phyloP scores from a whole-genome alignment of 805 yeast species.

The Teunomyces barrocoloradensis region DNA sequence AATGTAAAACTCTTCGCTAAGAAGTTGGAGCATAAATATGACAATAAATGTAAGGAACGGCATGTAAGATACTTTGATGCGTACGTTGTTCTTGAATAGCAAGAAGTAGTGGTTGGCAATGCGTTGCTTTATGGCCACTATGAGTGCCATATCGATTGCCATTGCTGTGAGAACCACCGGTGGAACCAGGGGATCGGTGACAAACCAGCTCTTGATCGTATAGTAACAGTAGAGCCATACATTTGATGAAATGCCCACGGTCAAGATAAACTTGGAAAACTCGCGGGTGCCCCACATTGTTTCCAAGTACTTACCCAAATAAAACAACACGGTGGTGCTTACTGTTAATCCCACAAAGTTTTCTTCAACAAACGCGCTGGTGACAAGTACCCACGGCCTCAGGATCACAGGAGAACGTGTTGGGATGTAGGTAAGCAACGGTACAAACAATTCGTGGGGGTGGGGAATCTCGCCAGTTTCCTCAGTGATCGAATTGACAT shows the following conservation, averaged over 20 bases:
- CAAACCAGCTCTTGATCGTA: constrained; percentile 11
- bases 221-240: constrained; percentile 27
- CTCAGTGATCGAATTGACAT: constrained; percentile 23
- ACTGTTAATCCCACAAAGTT: constrained; percentile 36
- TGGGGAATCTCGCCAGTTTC: constrained; percentile 39
- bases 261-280: constrained; percentile 44
- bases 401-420: constrained; percentile 35
- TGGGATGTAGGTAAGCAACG: constrained; percentile 50
- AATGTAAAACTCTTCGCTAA: constrained; percentile 28
- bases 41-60: constrained; percentile 25
- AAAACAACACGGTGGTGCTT: constrained; percentile 38
- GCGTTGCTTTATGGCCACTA: constrained; percentile 65
- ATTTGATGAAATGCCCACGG: constrained; percentile 38
- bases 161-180: constrained; percentile 53
- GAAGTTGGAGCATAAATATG: constrained; percentile 21
- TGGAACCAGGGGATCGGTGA: constrained; percentile 24
- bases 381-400: constrained; percentile 51
- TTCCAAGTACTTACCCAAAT: constrained; percentile 65
- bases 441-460: constrained; percentile 48
- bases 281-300: constrained; percentile 61
- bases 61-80: constrained; percentile 42
- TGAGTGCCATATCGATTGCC: constrained; percentile 54
- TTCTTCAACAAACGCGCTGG: constrained; percentile 47
- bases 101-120: constrained; percentile 59
- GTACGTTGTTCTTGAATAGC: constrained; percentile 44